These are phyloP conservation scores for Quercus gilva DNA, from an alignment of 306 rosid species.

Conservation along the genomic window DNA sequence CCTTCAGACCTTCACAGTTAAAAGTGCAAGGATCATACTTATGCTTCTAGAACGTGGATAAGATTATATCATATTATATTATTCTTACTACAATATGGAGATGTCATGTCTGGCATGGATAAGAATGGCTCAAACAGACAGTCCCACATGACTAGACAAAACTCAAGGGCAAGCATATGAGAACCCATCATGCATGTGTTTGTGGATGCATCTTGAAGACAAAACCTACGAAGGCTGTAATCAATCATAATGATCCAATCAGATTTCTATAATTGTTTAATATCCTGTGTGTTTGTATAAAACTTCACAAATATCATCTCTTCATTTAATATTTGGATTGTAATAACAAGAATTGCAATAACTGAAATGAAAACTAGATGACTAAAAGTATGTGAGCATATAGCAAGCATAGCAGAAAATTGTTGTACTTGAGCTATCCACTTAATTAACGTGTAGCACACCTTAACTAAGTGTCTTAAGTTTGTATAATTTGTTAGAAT, in stretches of 20 bases:
- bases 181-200: slow-evolving; percentile 27
- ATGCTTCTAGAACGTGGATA: slow-evolving; percentile 3
- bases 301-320: neutral
- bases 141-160: slow-evolving; percentile 31
- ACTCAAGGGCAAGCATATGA: slow-evolving; percentile 9
- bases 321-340: neutral
- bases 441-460: neutral
- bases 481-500: neutral
- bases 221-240: neutral
- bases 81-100: neutral
- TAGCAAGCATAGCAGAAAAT: neutral
- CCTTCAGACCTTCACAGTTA: slow-evolving; percentile 27
- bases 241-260: neutral
- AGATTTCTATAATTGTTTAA: neutral
- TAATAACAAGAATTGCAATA: neutral
- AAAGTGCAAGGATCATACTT: slow-evolving; percentile 27
- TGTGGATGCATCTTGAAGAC: neutral
- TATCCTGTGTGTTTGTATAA: neutral
- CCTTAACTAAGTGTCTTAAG: neutral
- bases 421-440: neutral
- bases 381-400: neutral
- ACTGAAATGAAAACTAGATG: neutral
- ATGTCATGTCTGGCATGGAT: slow-evolving; percentile 18
- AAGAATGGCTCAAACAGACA: slow-evolving; percentile 23
- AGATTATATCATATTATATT: neutral